Base-by-base conservation (phyloP, 2,329 filamentous ascomycete genomes). In the Paramyrothecium roridum region DNA sequence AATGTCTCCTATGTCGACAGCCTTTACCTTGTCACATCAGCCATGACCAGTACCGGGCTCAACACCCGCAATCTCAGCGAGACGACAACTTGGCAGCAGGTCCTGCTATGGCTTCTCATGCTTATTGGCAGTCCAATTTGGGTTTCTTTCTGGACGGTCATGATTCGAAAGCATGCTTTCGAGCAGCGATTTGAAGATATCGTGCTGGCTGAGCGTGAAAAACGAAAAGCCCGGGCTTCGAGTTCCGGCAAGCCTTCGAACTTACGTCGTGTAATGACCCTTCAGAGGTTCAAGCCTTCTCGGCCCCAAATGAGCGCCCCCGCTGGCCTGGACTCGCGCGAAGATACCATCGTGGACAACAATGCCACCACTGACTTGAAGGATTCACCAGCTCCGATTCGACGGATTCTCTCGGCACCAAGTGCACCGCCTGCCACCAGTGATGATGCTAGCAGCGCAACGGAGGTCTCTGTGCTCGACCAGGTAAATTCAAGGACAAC, bases 21-120 rank as follows among this genome's bases (percentile, higher is more conserved):
- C n/a, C 68, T 90, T 17, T 90, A 90, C 66, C 70, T 90, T 52
- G 80, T 82, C 52, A 77, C 86, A 45, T 87, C 83, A 54, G 85
- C 86, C 47, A 86, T 90, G 74, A 88, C 85, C 8, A 77, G 84
- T 53, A 82, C 86, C 8, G 88, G 88, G 0, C 73, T 90, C 55
- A 90, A 89, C 62, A 88, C 86, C 2, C 80, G 85, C 61, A 84
- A 87, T 64, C 71, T 90, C 22, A 86, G 81, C 54, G 73, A 77
- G 26, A 65, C 90, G 63, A 89, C 84, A 43, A 86, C 82, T 0
- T 87, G 85, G 65, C 88, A 91, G 67, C 88, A 91, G 67, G 72
- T 82, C 26, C 70, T 88, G 43, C 74, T 91, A 11, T 88, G 86
- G 62, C 56, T 86, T 3, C 73, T 89, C 46, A 86, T 90, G 57